These are phyloP conservation scores for Gaeumannomyces tritici DNA, from an alignment of 2,329 filamentous ascomycete genomes.

Conservation along the genomic window DNA sequence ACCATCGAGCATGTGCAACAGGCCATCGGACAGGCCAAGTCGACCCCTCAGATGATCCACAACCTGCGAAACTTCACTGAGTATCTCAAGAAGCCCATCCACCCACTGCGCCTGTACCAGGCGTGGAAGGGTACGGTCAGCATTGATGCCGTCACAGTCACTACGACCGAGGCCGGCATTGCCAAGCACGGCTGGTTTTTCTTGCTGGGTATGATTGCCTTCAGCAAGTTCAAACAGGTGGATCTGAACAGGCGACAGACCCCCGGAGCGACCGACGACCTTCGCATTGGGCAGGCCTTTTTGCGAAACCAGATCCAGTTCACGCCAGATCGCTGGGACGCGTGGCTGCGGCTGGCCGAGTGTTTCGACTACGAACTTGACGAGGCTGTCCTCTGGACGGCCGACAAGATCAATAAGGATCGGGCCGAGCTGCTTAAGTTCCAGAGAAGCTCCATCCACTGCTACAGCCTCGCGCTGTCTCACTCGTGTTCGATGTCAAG, in stretches of 20 bases:
- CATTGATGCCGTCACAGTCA: slow-evolving; percentile 61
- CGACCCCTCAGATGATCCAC: slow-evolving; percentile 70
- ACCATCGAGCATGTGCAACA: slow-evolving; percentile 92
- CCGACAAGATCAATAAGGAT: slow-evolving; percentile 84
- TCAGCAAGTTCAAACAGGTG: slow-evolving; percentile 70
- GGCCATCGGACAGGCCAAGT: slow-evolving; percentile 70
- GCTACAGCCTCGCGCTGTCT: slow-evolving; percentile 54
- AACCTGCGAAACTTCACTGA: slow-evolving; percentile 77
- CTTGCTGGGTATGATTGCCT: slow-evolving; percentile 75
- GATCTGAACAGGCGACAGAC: slow-evolving; percentile 66
- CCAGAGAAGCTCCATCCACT: slow-evolving; percentile 76
- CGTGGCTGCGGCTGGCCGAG: slow-evolving; percentile 82
- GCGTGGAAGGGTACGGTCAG: slow-evolving; percentile 71
- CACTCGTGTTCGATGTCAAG: slow-evolving; percentile 36
- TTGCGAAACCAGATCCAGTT: slow-evolving; percentile 76
- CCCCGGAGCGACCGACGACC: slow-evolving; percentile 71
- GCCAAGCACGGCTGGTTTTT: slow-evolving; percentile 89
- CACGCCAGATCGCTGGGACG: slow-evolving; percentile 74
- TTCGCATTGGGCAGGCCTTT: slow-evolving; percentile 72
- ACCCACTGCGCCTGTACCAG: slow-evolving; percentile 69
- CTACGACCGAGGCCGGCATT: slow-evolving; percentile 58
- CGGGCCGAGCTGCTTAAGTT: slow-evolving; percentile 63
- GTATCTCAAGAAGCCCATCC: slow-evolving; percentile 75
- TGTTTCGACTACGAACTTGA: slow-evolving; percentile 83
- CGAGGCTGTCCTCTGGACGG: slow-evolving; percentile 78